These are phyloP conservation scores for Anthostomella pinea DNA, from an alignment of 2,329 filamentous ascomycete genomes.

Conservation along the genomic window DNA sequence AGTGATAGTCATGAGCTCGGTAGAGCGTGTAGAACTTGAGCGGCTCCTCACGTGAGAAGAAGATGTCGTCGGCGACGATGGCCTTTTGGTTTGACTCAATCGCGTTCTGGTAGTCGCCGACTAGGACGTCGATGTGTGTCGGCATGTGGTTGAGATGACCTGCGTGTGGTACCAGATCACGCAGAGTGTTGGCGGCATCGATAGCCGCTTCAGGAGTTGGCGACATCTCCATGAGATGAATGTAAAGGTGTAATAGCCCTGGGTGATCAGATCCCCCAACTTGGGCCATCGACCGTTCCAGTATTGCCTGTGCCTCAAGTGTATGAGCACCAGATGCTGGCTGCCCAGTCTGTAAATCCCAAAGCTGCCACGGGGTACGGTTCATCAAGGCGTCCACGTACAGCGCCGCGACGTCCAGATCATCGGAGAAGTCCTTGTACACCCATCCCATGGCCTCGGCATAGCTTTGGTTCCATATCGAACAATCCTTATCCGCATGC, in stretches of 20 bases:
- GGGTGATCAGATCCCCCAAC: constrained; percentile 56
- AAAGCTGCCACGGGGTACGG: constrained; percentile 62
- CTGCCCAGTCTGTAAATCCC: constrained; percentile 57
- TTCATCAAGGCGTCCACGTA: constrained; percentile 67
- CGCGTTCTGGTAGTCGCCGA: constrained; percentile 67
- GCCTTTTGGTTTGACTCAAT: constrained; percentile 66
- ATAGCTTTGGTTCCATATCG: constrained; percentile 56
- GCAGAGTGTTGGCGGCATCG: constrained; percentile 58
- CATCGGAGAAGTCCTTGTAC: constrained; percentile 49
- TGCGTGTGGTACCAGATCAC: constrained; percentile 63
- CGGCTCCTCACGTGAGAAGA: constrained; percentile 54
- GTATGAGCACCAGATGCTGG: constrained; percentile 55
- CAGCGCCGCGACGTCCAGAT: constrained; percentile 62
- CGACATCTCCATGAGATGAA: constrained; percentile 79
- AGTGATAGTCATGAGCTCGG: constrained; percentile 71
- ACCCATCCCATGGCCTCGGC: constrained; percentile 58
- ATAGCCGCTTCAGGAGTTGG: constrained; percentile 60
- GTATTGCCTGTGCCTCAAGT: constrained; percentile 53
- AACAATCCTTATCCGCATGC: constrained; percentile 46
- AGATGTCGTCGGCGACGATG: constrained; percentile 66
- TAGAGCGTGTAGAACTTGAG: constrained; percentile 77
- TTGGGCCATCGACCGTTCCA: constrained; percentile 56
- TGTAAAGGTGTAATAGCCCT: constrained; percentile 71
- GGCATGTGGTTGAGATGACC: constrained; percentile 77
- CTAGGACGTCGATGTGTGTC: constrained; percentile 70